Evolutionary conservation across 495 filamentous ascomycete species (phyloP), one percentile per base, ranked within the genome.

Genomic region (Aspergillus leporis): DNA sequence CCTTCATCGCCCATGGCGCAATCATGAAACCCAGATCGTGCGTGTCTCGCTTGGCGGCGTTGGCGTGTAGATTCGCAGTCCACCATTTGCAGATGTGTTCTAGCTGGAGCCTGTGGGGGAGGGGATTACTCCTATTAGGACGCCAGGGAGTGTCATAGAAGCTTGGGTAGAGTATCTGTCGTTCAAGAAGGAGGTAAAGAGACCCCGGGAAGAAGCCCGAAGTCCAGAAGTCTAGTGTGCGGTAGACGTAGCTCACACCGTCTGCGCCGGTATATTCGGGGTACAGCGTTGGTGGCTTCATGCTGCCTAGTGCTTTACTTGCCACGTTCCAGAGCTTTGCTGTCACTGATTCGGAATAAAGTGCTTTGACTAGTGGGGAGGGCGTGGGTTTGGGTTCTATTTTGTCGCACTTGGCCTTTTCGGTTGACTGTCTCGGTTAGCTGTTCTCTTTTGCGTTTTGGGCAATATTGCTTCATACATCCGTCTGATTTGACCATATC

Each of bases 21-120:
- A 80, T 75, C 68, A 81, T 80, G 66, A 81, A 79, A 1, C 77
- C 73, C 31, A 81, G 51, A 46, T 80, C 78, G 54, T 81, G 77
- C 0, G 75, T 80, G 23, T 74, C 66, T 4, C 64, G 70, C 21
- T 63, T 60, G 1, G 55, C 59, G 31, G 74, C 74, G 52, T 74
- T 78, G 1, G 43, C 46, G 21, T 74, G 68, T 2, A 80, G 57
- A 23, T 67, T 73, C 18, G 56, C 59, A 21, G 71, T 57, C 76
- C 77, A 80, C 41, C 64, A 66, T 8, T 64, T 59, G 47, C 74
- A 74, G 21, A 79, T 67, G 18, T 71, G 51, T 5, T 71, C 45
- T 18, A 78, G 53, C 34, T 77, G 49, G 21, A 66, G 65, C 7
- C 4, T 41, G 23, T 62, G 55, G 8, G 64, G 62, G 19, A 51